Conservation (phyloP, 2,329 filamentous ascomycete species). For the Xenoacremonium recifei region DNA sequence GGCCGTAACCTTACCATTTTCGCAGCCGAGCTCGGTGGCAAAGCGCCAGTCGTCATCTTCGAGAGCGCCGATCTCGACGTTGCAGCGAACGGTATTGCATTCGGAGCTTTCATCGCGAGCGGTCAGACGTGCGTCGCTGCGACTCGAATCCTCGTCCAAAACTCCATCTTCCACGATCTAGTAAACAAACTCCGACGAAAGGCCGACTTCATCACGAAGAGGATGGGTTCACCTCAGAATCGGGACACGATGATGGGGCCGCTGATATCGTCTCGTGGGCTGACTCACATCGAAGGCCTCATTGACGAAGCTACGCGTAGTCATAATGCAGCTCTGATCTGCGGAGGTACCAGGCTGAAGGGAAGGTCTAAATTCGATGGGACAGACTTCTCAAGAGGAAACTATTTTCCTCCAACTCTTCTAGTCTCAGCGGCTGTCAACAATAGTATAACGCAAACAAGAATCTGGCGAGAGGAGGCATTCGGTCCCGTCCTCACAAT, state of each 20-base stretch:
- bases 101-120: slow-evolving; percentile 54
- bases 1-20: slow-evolving; percentile 67
- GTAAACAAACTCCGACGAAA: slow-evolving; percentile 58
- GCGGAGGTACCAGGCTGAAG: slow-evolving; percentile 48
- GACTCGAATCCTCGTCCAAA: slow-evolving; percentile 73
- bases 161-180: slow-evolving; percentile 63
- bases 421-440: slow-evolving; percentile 51
- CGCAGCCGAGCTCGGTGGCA: slow-evolving; percentile 71
- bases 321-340: slow-evolving; percentile 33
- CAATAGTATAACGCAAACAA: slow-evolving; percentile 63
- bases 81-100: slow-evolving; percentile 68
- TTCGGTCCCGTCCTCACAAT: slow-evolving; percentile 80
- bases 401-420: slow-evolving; percentile 81
- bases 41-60: slow-evolving; percentile 68
- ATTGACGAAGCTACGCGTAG: slow-evolving; percentile 60
- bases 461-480: slow-evolving; percentile 77
- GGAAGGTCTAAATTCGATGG: slow-evolving; percentile 49
- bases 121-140: slow-evolving; percentile 65
- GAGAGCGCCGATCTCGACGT: slow-evolving; percentile 62
- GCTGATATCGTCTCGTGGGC: slow-evolving; percentile 60
- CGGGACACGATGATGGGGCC: slow-evolving; percentile 62
- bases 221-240: slow-evolving; percentile 58
- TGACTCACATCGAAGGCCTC: slow-evolving; percentile 66
- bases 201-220: slow-evolving; percentile 50
- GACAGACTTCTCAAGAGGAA: slow-evolving; percentile 54